Base-by-base conservation (phyloP, 202 grass and related monocot genomes). In the Setaria italica region DNA sequence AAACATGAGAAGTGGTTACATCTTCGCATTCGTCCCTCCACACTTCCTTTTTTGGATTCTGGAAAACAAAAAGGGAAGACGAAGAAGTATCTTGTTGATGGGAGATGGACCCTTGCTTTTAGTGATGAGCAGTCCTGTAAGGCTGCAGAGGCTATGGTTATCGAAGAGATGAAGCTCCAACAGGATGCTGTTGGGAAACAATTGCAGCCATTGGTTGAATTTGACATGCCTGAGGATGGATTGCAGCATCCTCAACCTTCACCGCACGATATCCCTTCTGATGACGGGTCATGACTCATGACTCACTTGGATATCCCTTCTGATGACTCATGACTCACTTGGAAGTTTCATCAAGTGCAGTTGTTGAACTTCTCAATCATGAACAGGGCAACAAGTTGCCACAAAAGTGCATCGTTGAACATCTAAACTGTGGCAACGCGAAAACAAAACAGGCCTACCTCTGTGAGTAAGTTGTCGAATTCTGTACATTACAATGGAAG, bases 101-200 rank as follows among this genome's bases (percentile, higher is more conserved):
- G 97, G 34, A 91, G 97, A 75, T 99, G 97, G 97, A 99, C 94
- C 15, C 92, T 99, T 68, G 97, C 97, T 66, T 99, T 97, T 70
- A 91, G 78, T 71, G 90, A 90, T 75, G 90, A 94, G 77, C 88
- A 99, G 74, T 70, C 85, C 56, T 97, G 97, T 68, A 90, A 91
- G 77, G 80, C 78, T 75, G 94, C 97, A 25, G 78, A 91, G 77
- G 74, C 80, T 54, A 97, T 97, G 94, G 85, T 99, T 60, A 83
- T 84, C 0, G 84, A 92, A 70, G 94, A 92, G 84, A 92, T 90
- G 85, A 93, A 92, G 77, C 62, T 86, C 19, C 94, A 93, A 67
- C 80, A 77, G 62, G 62, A 66, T 37, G 92, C 83, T 79, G 89
- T 99, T 63, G 69, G 89, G 76, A 67, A 77, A 70, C 89, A 91